phyloP scores from a whole-genome alignment of 352 stramenopile genomes.

The Phytopythium vexans region DNA sequence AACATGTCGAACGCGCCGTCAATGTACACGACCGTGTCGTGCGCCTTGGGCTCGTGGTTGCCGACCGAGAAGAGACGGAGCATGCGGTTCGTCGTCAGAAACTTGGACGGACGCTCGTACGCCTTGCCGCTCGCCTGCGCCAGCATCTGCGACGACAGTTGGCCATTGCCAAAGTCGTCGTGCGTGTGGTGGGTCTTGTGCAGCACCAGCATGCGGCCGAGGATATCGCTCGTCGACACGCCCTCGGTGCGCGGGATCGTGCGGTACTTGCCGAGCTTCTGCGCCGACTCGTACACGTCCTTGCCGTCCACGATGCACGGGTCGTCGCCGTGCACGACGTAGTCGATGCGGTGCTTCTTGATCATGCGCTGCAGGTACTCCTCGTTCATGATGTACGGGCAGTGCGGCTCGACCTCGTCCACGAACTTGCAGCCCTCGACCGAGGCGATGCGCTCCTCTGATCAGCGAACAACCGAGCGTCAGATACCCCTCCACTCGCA shows the following conservation, averaged over 20 bases:
- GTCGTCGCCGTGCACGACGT: slow-evolving; percentile 98
- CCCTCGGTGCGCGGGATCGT: slow-evolving; percentile 96
- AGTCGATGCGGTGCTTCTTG: slow-evolving; percentile 97
- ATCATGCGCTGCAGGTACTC: slow-evolving; percentile 98
- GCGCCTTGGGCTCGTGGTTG: slow-evolving; percentile 85
- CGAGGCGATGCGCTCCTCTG: slow-evolving; percentile 93
- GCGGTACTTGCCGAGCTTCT: slow-evolving; percentile 95
- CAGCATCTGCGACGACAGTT: slow-evolving; percentile 73
- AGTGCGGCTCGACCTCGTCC: slow-evolving; percentile 96
- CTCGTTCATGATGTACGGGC: slow-evolving; percentile 98
- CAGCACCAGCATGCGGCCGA: slow-evolving; percentile 97
- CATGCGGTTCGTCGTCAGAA: slow-evolving; percentile 96
- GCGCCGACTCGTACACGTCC: slow-evolving; percentile 97
- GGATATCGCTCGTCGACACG: slow-evolving; percentile 98
- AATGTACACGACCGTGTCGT: slow-evolving; percentile 96
- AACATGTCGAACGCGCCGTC: slow-evolving; percentile 99
- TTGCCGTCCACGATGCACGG: slow-evolving; percentile 98
- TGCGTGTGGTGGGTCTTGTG: slow-evolving; percentile 92
- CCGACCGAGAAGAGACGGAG: slow-evolving; percentile 90
- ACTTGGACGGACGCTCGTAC: slow-evolving; percentile 88
- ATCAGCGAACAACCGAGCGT: not conserved
- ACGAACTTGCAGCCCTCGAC: slow-evolving; percentile 98
- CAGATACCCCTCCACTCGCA: not conserved
- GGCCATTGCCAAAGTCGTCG: slow-evolving; percentile 72
- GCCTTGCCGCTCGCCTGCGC: slow-evolving; percentile 30